Percentiles rank a stretch among this genome's conserved stretches.
Conservation (phyloP, 2,329 filamentous ascomycete genomes). For the Scorias spongiosa region DNA sequence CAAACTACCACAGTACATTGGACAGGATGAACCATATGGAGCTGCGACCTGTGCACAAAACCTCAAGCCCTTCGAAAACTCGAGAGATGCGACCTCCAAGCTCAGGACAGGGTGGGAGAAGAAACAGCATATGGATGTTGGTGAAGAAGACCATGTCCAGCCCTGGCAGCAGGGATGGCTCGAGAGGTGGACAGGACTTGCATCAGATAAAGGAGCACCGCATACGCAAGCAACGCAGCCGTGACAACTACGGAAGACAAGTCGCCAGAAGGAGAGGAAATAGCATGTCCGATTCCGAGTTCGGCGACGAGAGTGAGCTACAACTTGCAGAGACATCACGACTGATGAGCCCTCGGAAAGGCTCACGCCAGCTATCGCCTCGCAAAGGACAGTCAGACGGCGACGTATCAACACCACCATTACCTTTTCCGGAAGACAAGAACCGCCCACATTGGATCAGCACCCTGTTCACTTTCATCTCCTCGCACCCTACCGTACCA, state of each 20-base stretch:
- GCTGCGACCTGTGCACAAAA: not conserved
- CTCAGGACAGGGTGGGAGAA: slow-evolving; percentile 2
- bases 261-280: slow-evolving; percentile 13
- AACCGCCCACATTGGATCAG: slow-evolving; percentile 18
- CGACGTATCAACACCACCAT: slow-evolving; percentile 2
- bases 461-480: slow-evolving; percentile 45
- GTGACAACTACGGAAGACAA: slow-evolving; percentile 9
- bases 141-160: slow-evolving; percentile 20
- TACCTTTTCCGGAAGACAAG: slow-evolving; percentile 5
- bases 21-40: slow-evolving; percentile 6
- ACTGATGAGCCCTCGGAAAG: slow-evolving; percentile 11
- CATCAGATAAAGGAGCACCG: slow-evolving; percentile 25
- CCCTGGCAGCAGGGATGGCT: slow-evolving; percentile 25
- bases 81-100: slow-evolving; percentile 9
- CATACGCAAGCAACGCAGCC: slow-evolving; percentile 16
- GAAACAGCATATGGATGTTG: slow-evolving; percentile 12
- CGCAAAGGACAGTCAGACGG: slow-evolving; percentile 4
- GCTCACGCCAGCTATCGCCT: slow-evolving; percentile 6
- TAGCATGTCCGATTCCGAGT: slow-evolving; percentile 19
- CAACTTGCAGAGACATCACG: slow-evolving; percentile 12
- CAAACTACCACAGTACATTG: slow-evolving; percentile 10
- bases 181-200: slow-evolving; percentile 16
- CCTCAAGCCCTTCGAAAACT: slow-evolving; percentile 20
- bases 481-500: slow-evolving; percentile 49
- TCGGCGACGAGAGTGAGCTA: slow-evolving; percentile 6